phyloP scores from a whole-genome alignment of 441 rosid genomes.

The Pelargonium myrrhifolium region DNA sequence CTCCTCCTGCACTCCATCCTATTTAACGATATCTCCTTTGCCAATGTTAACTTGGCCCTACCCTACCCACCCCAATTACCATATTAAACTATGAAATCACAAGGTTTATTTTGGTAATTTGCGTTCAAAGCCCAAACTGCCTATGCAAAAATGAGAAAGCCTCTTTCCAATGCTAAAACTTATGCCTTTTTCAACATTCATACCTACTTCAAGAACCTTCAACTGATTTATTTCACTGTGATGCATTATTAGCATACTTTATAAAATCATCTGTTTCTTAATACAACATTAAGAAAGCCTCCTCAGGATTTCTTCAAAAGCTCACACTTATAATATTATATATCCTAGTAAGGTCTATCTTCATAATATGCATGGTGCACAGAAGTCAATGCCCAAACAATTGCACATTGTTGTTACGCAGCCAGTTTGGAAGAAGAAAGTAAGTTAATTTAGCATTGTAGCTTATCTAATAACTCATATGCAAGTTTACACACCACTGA shows the following conservation, averaged over 20 bases:
- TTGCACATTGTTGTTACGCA: neutral
- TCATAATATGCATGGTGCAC: neutral
- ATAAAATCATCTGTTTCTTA: conserved; percentile 3
- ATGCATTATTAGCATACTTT: neutral
- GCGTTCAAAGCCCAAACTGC: neutral
- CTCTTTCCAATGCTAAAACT: no score
- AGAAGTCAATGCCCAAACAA: conserved; percentile 4
- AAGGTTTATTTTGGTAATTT: neutral
- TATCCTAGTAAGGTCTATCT: neutral
- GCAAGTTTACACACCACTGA: conserved; percentile 50
- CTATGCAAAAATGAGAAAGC: neutral
- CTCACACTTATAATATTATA: conserved; percentile 11
- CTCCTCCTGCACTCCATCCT: no score
- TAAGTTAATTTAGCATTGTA: conserved; percentile 6
- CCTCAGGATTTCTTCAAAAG: conserved; percentile 8
- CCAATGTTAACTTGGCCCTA: no score
- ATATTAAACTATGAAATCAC: no score
- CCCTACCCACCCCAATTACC: no score
- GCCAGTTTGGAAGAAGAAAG: neutral
- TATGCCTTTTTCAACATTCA: no score
- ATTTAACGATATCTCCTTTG: no score
- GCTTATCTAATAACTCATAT: conserved; percentile 7
- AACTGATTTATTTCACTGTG: neutral
- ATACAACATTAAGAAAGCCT: neutral
- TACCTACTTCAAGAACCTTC: neutral